Evolutionary conservation across 2,329 filamentous ascomycete species (phyloP), one percentile per base, ranked within the genome.

Genomic region (Davidsoniella neocaledoniae): DNA sequence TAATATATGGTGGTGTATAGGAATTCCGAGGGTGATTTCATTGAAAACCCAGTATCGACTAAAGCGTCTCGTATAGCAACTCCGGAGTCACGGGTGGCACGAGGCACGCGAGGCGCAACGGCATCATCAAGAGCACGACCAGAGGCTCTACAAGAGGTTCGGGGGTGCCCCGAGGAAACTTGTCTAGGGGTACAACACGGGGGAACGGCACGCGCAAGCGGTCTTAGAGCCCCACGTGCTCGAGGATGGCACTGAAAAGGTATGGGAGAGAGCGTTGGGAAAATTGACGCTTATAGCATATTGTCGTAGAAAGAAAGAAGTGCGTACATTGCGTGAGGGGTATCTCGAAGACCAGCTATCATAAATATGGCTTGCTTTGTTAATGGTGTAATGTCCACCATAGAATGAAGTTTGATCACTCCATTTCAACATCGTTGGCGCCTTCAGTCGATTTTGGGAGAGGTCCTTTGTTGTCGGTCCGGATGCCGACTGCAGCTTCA

Each of bases 21-120:
- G 73, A 94, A 88, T 21, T 94, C 86, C 9, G 87, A 94, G 60
- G 93, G 83, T 5, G 86, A 85, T 1, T 95, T 94, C 60, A 78
- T 94, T 50, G 86, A 94, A 33, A 85, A 94, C 58, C 88, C 87
- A 6, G 65, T 73, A 2, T 66, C 68, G n/a, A 66, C 73, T 12
- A 70, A 70, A 57, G 62, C 71, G 4, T 62, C 67, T 6, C 73
- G 67, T 54, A 69, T 68, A 55, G 61, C 65, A 25, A 67, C 64
- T 5, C 62, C 71, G 5, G 67, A 61, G 44, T 47, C 60, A 7
- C 52, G 40, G 60, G 50, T 43, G 57, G 26, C 68, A 64, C 43
- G 52, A 21, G 48, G 40, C 16, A 64, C 68, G 21, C 67, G 71
- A 26, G 68, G 67, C 23, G 57, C 62, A 17, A 60, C 65, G 54